A percentile compares a stretch with the other conserved stretches of the same genome.
phyloP scores from a whole-genome alignment of 169 alveolate genomes.

The Plasmodium gallinaceum region DNA sequence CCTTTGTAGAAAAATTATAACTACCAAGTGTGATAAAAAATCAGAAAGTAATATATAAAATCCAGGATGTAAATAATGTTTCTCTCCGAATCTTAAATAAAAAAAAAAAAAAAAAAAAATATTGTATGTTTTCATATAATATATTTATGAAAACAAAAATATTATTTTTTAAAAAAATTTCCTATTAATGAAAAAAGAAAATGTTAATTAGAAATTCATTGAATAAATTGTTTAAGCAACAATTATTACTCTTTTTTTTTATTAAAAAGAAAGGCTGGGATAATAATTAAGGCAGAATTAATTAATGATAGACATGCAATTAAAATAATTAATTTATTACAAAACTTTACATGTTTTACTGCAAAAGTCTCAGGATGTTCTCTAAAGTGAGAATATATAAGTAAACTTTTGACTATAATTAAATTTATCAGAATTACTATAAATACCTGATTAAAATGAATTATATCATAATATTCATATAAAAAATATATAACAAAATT shows the following conservation, averaged over 20 bases:
- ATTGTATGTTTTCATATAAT: too few relatives aligned
- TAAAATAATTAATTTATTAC: slow-evolving; percentile 35
- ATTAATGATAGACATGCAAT: slow-evolving; percentile 25
- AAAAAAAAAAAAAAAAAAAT: slow-evolving; percentile 23
- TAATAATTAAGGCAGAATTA: slow-evolving; percentile 6
- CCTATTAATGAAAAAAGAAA: slow-evolving; percentile 11
- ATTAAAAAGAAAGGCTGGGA: slow-evolving; percentile 41
- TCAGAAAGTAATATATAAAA: slow-evolving; percentile 49
- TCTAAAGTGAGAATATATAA: slow-evolving; percentile 48
- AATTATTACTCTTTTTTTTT: slow-evolving; percentile 3
- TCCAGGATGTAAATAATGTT: slow-evolving; percentile 27
- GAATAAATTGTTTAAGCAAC: not conserved
- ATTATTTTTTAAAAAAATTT: too few relatives aligned
- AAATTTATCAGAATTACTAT: slow-evolving; percentile 30
- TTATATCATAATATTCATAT: not conserved
- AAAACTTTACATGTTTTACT: slow-evolving; percentile 44
- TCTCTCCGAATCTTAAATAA: slow-evolving; percentile 25
- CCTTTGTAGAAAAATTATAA: slow-evolving; percentile 58
- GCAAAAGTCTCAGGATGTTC: slow-evolving; percentile 66
- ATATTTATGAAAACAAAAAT: too few relatives aligned
- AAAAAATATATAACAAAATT: not conserved
- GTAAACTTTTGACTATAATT: slow-evolving; percentile 25
- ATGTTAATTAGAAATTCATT: too few relatives aligned
- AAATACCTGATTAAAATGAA: slow-evolving; percentile 12
- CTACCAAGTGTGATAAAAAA: slow-evolving; percentile 42